Evolutionary conservation across 306 rosid species (phyloP), one percentile per base, ranked within the genome.

Genomic region (Cucurbita moschata): DNA sequence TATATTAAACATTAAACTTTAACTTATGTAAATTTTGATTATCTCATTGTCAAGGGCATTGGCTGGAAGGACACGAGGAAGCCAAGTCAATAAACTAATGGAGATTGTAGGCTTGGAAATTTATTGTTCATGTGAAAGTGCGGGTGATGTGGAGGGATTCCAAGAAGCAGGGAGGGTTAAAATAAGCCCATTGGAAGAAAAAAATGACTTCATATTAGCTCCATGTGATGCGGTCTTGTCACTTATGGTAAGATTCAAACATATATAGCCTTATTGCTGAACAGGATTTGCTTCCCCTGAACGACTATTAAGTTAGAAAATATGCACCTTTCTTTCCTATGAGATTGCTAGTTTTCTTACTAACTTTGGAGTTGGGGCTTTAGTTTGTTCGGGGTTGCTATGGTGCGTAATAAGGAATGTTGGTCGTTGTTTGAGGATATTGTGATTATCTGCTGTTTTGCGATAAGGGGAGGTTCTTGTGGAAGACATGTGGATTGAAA

Each of bases 51-150:
- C 71, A 85, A 90, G 97, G 81, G 77, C 86, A 73, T 83, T 82
- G 71, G 73, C 79, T 85, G 89, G 87, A 76, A 80, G 82, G 86
- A 83, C 64, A 52, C 80, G 83, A 77, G 86, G 81, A 66, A 89
- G 80, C 76, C 92, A 84, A 72, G 97, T 81, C 66, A 85, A 87
- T 75, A 93, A 90, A 86, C 66, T 73, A 75, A 80, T 93, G 70
- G 96, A 90, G 77, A 81, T 93, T 35, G 79, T 75, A 51, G 96
- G 90, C 72, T 82, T 90, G 81, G 98, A 93, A 64, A 79, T 93
- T 73, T 93, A 90, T 79, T 88, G 96, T 79, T 76, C 85, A 67
- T 80, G 85, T 79, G 81, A 74, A 52, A 83, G 82, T 76, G 77
- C 85, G 3, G 43, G 74, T 79, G 71, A 73, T 75, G 11, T 83